Evolutionary conservation across 225 moss, liverwort and hornwort species (phyloP).

Genomic region (Sphagnum contortum): DNA sequence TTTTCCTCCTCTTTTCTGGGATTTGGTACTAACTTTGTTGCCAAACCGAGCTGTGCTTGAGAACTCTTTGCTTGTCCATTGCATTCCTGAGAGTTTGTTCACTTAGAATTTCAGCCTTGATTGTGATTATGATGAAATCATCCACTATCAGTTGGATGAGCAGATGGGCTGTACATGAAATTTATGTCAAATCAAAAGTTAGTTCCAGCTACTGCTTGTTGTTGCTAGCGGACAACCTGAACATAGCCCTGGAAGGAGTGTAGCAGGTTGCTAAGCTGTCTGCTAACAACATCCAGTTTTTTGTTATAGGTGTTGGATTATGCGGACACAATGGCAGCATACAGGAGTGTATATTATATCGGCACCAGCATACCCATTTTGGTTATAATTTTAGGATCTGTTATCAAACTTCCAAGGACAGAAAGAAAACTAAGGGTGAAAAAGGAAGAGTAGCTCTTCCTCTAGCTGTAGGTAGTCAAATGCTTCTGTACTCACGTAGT

Average conservation of each 20-base stretch:
- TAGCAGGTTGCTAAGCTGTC: background rate
- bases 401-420: constrained; percentile 27
- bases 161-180: too few species aligned
- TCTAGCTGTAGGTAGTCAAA: too few species aligned
- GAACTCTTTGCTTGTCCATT: too few species aligned
- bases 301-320: constrained; percentile 31
- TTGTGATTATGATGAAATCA: too few species aligned
- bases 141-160: too few species aligned
- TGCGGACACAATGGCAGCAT: constrained; percentile 19
- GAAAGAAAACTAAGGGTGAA: constrained; percentile 22
- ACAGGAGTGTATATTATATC: constrained; percentile 29
- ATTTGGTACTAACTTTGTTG: background rate
- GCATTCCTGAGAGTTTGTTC: too few species aligned
- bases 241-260: background rate
- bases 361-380: constrained; percentile 32
- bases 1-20: background rate
- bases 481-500: too few species aligned
- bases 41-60: too few species aligned
- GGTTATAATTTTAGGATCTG: constrained; percentile 21
- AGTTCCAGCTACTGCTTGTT: too few species aligned
- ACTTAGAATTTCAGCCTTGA: too few species aligned
- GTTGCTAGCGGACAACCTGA: too few species aligned
- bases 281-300: constrained; percentile 5
- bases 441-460: constrained; percentile 13
- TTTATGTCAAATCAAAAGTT: too few species aligned